Percentiles rank a stretch among this genome's conserved stretches.
Conservation (phyloP, 805 yeast species). For the Metschnikowia santaceciliae region DNA sequence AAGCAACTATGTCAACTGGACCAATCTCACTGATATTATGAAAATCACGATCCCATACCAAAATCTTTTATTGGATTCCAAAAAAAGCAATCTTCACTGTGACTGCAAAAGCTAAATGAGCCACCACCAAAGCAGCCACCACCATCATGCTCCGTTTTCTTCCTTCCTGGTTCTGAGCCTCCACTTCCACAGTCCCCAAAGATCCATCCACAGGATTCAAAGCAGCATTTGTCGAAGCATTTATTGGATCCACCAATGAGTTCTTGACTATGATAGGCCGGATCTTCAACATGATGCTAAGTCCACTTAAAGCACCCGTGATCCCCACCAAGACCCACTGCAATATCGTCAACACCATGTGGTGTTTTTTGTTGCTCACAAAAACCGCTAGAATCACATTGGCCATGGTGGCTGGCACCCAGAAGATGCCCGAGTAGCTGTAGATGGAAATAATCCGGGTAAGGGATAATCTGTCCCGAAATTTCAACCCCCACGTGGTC, state of each 20-base stretch:
- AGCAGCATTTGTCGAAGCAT: no score
- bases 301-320: conserved; percentile 62
- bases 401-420: conserved; percentile 78
- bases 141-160: conserved; percentile 30
- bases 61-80: conserved; percentile 23
- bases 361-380: conserved; percentile 30
- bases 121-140: conserved; percentile 38
- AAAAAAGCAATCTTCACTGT: conserved; percentile 67
- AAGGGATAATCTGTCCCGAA: conserved; percentile 46
- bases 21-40: no score
- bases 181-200: conserved; percentile 10
- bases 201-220: neutral
- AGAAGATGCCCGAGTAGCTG: conserved; percentile 78
- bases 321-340: conserved; percentile 61
- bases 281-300: conserved; percentile 47
- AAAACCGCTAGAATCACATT: conserved; percentile 56
- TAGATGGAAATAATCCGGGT: conserved; percentile 67
- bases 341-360: conserved; percentile 42
- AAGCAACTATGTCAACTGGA: neutral
- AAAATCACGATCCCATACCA: no score
- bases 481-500: conserved; percentile 51
- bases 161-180: conserved; percentile 28
- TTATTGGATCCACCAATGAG: neutral
- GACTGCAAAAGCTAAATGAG: conserved; percentile 56
- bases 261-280: conserved; percentile 35